Conservation (phyloP, 768 basidiomycete species). For the Leccinum boreale region DNA sequence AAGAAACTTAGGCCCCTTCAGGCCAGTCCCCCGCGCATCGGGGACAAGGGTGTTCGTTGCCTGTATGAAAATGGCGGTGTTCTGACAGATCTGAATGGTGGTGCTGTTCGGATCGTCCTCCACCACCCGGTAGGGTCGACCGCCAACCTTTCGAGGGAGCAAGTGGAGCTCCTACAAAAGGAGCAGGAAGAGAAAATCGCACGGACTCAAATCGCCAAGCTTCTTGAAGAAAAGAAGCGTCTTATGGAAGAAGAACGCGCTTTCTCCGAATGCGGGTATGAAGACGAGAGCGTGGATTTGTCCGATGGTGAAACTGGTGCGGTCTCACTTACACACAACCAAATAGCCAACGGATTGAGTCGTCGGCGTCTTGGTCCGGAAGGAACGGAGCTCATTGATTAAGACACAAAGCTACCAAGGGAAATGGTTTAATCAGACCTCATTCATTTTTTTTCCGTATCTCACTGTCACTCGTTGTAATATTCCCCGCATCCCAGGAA, state of each 20-base stretch:
- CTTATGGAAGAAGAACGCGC: conserved; percentile 1
- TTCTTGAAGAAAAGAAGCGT: conserved; percentile 9
- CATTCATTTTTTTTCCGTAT: not conserved
- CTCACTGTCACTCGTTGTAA: not conserved
- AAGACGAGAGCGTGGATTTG: conserved; percentile 18
- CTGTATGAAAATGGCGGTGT: conserved; percentile 13
- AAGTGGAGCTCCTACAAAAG: conserved; percentile 19
- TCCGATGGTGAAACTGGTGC: conserved; percentile 3
- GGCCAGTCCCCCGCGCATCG: conserved; percentile 28
- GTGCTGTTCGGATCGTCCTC: conserved; percentile 16
- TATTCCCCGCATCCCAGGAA: conserved; percentile 18
- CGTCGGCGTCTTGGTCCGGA: conserved; percentile 18
- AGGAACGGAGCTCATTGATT: conserved; percentile 24
- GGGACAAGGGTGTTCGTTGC: conserved; percentile 26
- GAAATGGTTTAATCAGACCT: not conserved
- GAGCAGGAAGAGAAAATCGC: conserved; percentile 9
- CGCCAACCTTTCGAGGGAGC: conserved; percentile 25
- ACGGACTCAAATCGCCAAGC: conserved; percentile 8
- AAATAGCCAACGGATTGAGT: not conserved
- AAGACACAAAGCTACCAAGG: not conserved
- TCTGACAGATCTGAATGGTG: conserved; percentile 13
- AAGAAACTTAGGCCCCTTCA: conserved; percentile 28
- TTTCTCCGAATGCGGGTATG: conserved; percentile 12
- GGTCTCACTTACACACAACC: not conserved
- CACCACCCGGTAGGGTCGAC: conserved; percentile 19